Evolutionary conservation across 1,139 yeast genomes (phyloP).

Genomic region (Magnusiomyces sp.): DNA sequence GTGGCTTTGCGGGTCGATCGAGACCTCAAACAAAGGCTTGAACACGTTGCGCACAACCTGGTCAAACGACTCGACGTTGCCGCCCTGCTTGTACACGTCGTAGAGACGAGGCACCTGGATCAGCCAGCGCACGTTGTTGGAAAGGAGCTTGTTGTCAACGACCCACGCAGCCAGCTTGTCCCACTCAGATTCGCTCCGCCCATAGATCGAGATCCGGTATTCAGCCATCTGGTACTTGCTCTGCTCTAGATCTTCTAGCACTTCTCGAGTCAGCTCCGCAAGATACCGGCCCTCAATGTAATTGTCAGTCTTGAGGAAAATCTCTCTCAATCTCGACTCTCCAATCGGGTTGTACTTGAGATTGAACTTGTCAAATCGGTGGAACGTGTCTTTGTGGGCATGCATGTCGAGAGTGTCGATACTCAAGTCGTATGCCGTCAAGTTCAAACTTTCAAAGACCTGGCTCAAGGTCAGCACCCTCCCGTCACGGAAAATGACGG

Average conservation of each 20-base stretch:
- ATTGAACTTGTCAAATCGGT: slow-evolving; percentile 94
- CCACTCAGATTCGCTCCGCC: slow-evolving; percentile 88
- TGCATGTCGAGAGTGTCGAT: slow-evolving; percentile 99
- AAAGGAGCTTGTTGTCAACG: slow-evolving; percentile 79
- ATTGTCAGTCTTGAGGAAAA: slow-evolving; percentile 91
- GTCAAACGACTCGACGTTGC: slow-evolving; percentile 60
- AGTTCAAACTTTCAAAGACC: slow-evolving; percentile 81
- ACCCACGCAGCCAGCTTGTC: slow-evolving; percentile 93
- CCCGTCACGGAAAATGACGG: slow-evolving; percentile 90
- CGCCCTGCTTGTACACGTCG: slow-evolving; percentile 75
- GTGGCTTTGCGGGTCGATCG: slow-evolving; percentile 71
- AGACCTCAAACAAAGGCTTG: slow-evolving; percentile 87
- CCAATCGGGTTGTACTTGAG: slow-evolving; percentile 97
- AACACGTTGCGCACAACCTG: slow-evolving; percentile 73
- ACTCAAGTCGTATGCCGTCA: slow-evolving; percentile 89
- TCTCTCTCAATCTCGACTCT: slow-evolving; percentile 91
- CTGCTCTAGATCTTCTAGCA: slow-evolving; percentile 81
- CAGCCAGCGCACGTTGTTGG: slow-evolving; percentile 95
- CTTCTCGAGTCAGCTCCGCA: slow-evolving; percentile 91
- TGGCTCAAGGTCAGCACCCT: slow-evolving; percentile 75
- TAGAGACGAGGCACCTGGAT: slow-evolving; percentile 91
- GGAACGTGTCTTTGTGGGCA: slow-evolving; percentile 96
- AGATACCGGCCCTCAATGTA: slow-evolving; percentile 79
- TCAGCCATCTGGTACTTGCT: slow-evolving; percentile 97
- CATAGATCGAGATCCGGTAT: slow-evolving; percentile 88